Evolutionary conservation across 129 eudicot species (phyloP), one percentile per base, ranked within the genome.

Genomic region (Sambucus nigra): DNA sequence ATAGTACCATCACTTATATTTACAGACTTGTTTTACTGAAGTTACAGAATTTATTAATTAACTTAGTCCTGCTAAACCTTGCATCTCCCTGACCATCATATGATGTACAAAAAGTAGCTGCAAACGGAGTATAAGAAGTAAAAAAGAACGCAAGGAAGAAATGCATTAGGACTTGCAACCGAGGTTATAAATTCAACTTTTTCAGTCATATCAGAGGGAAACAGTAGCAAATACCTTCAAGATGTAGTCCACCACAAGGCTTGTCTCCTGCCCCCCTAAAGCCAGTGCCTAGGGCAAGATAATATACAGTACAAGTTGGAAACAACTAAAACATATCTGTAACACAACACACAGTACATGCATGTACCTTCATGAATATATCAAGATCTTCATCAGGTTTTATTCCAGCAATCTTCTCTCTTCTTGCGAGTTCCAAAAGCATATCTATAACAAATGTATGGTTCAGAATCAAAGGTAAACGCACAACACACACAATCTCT

Each of bases 371-470:
- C 87, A 92, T 77, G 69, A 92, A 85, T 48, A 92, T 76, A 57
- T 92, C 99, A 47, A 92, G 91, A 83, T 92, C 99, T 73, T 92
- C 99, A 67, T 92, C 95, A n/a, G 99, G 94, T 64, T 82, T 80
- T 26, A 73, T 67, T 67, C 85, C 86, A 46, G 94, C 76, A 29
- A 72, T 56, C 67, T 92, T 92, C 63, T 92, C 99, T 66, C 99
- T 79, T 68, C 99, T 76, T 38, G 91, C 54, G 64, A 92, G 95
- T 68, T 92, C 99, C 72, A 75, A 51, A 68, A 92, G 95, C 95
- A 92, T 92, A 77, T 92, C 99, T 92, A 79, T 60, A n/a, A 31
- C 18, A 69, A 39, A 70, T 48, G 42, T 8, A 49, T 22, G 72
- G 64, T 58, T 76, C 73, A 71, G 68, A 59, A 54, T 70, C 51